Base-by-base conservation (phyloP, 2,329 filamentous ascomycete species). In the Alternaria arborescens region DNA sequence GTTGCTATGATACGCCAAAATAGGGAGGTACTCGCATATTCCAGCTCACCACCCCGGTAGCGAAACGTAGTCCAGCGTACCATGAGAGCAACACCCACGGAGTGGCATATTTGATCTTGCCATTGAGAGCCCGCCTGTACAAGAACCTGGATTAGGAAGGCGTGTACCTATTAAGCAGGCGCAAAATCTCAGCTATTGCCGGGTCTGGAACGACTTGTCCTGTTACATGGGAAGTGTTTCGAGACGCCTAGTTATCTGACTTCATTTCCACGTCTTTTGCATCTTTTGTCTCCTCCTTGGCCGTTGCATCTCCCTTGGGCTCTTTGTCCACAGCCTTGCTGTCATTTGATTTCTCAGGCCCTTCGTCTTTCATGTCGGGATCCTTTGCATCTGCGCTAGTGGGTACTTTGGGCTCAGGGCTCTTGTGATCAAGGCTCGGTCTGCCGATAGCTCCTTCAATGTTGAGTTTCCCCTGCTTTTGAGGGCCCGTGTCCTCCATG, bases 401-500 rank as follows among this genome's bases (percentile, higher is more conserved):
- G 32, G 64, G 40, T 20, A 55, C 52, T 2, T 43, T 36, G 1
- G 66, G 63, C 8, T 60, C 68, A 8, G 74, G 74, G 50, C 73
- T 77, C 57, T 68, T 76, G 53, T 68, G 66, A 24, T 70, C 69
- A 1, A 78, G 51, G 52, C 75, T 76, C 32, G 75, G 72, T 41
- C 77, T 68, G 18, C 77, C 77, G 5, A 79, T 67, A 1, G 77
- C 77, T 6, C 72, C 77, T 53, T 78, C 77, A 46, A 78, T 73
- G 48, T 79, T 65, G 28, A 79, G 62, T 12, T 81, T 53, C 66
- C 80, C 78, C 91, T 81, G 92, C 18, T 80, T 79, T 92, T 84
- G 94, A 10, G 91, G 89, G 0, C 95, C 95, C 66, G 92, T 91
- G 75, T 99, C 95, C 69, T 92, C 89, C 60, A 93, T 88, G 5